phyloP scores from a whole-genome alignment of 495 filamentous ascomycete species.

The Tuber melanosporum region DNA sequence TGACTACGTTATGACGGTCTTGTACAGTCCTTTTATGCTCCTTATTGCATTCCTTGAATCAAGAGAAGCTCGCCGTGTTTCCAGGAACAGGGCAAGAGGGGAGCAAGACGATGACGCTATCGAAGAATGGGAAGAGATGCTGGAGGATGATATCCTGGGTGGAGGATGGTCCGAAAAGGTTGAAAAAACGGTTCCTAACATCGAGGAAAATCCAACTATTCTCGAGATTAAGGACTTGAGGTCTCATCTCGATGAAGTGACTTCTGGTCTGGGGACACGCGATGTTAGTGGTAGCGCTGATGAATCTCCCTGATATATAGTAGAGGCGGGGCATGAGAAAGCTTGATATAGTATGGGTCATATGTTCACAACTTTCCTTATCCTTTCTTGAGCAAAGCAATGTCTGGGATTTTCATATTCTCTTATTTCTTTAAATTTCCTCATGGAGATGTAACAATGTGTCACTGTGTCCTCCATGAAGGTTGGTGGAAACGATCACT shows the following conservation, averaged over 20 bases:
- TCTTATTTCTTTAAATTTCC: neutral
- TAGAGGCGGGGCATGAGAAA: neutral
- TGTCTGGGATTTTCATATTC: neutral
- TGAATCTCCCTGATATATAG: neutral
- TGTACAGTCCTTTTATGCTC: constrained; percentile 80
- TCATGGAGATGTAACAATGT: neutral
- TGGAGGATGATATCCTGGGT: constrained; percentile 63
- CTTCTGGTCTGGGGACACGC: neutral
- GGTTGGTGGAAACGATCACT: neutral
- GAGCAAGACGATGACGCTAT: constrained; percentile 83
- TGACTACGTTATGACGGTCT: constrained; percentile 72
- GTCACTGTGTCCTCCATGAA: neutral
- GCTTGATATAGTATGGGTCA: neutral
- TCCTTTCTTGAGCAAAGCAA: neutral
- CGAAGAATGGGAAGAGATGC: constrained; percentile 90
- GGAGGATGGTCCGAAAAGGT: constrained; percentile 78
- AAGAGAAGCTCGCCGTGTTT: constrained; percentile 60
- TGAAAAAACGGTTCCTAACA: constrained; percentile 63
- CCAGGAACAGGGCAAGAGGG: constrained; percentile 63
- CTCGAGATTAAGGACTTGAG: constrained; percentile 65
- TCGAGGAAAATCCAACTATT: constrained; percentile 63
- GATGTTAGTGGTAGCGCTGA: neutral
- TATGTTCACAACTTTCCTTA: neutral
- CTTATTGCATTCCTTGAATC: constrained; percentile 72
- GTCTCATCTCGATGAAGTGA: constrained; percentile 48